Conservation (phyloP, 257 asterid genomes). For the Solanum chmielewskii region DNA sequence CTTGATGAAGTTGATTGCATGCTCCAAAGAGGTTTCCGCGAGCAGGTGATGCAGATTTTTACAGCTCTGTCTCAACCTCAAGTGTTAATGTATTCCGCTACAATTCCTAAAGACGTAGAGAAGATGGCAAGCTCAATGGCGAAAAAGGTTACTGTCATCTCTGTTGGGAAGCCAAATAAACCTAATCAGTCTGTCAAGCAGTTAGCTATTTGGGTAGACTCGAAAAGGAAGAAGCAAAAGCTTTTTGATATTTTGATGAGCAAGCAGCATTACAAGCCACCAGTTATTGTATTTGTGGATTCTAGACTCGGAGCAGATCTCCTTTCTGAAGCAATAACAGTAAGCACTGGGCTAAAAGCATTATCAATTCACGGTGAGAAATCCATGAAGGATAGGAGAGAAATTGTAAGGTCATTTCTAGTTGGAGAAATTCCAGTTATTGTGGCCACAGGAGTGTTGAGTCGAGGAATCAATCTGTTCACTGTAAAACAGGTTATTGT, state of each 20-base stretch:
- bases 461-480: conserved; percentile 76
- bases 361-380: conserved; percentile 84
- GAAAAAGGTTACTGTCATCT: conserved; percentile 39
- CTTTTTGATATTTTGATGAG: conserved; percentile 77
- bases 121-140: conserved; percentile 51
- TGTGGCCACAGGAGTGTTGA: conserved; percentile 91
- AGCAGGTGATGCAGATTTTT: conserved; percentile 83
- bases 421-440: conserved; percentile 62
- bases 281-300: conserved; percentile 80
- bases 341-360: conserved; percentile 53
- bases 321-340: conserved; percentile 66
- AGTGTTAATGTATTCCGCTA: conserved; percentile 89
- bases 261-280: conserved; percentile 83
- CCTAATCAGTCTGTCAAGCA: conserved; percentile 72
- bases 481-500: conserved; percentile 74
- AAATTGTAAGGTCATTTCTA: conserved; percentile 53
- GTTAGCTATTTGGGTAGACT: conserved; percentile 83
- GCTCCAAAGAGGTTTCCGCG: conserved; percentile 76
- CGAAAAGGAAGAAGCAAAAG: conserved; percentile 82
- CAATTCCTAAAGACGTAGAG: conserved; percentile 68
- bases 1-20: conserved; percentile 89
- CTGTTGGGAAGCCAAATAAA: conserved; percentile 66
- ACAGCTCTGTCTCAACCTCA: conserved; percentile 71
- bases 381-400: conserved; percentile 86
- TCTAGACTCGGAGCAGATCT: conserved; percentile 89